phyloP scores from a whole-genome alignment of 2,329 filamentous ascomycete species.

The Ilyonectria destructans region DNA sequence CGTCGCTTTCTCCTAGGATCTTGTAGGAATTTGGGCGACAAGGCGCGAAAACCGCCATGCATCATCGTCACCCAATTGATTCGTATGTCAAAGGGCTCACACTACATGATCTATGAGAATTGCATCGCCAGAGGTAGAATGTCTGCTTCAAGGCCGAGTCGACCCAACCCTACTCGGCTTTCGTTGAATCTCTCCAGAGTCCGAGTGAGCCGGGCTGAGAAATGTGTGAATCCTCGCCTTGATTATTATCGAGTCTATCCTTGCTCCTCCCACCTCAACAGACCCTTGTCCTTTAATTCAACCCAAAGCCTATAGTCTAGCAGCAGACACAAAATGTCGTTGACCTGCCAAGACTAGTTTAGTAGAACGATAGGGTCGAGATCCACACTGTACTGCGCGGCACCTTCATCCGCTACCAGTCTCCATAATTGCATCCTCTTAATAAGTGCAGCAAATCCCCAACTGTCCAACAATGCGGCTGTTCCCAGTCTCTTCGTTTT shows the following conservation, averaged over 20 bases:
- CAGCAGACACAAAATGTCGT: no score
- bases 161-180: neutral
- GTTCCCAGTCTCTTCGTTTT: neutral
- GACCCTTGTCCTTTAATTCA: neutral
- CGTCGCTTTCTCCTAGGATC: neutral
- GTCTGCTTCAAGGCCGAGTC: neutral
- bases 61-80: neutral
- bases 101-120: neutral
- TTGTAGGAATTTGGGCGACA: neutral
- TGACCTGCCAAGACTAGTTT: neutral
- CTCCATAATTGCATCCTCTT: slow-evolving; percentile 6
- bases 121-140: neutral
- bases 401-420: neutral
- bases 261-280: neutral
- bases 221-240: neutral
- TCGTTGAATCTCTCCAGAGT: neutral
- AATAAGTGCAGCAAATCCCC: neutral
- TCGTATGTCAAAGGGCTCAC: neutral
- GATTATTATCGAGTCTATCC: neutral
- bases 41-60: neutral
- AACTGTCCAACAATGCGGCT: slow-evolving; percentile 13
- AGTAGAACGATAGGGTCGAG: neutral
- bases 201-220: neutral
- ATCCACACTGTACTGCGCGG: neutral
- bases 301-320: no score